phyloP scores from a whole-genome alignment of 1,284 basidiomycete genomes.

The Microbotryomycetes sp. region DNA sequence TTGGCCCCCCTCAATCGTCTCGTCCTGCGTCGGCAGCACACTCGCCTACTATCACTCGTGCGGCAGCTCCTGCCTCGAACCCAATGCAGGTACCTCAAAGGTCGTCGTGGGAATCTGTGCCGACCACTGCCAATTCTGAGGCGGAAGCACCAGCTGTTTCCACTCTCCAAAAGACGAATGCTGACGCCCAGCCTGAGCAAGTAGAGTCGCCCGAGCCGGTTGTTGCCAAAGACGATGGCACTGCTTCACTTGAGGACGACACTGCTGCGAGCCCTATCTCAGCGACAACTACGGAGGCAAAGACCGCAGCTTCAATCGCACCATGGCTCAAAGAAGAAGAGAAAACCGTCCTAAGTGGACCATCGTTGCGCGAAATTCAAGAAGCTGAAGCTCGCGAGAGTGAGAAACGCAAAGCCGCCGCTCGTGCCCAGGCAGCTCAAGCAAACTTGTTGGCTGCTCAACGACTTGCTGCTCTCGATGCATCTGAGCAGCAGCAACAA shows the following conservation, averaged over 20 bases:
- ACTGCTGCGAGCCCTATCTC: background rate
- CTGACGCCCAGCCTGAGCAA: no score
- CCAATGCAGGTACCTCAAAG: no score
- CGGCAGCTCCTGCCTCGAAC: no score
- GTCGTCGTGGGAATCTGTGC: no score
- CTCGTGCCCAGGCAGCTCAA: conserved; percentile 52
- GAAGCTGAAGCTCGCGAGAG: conserved; percentile 79
- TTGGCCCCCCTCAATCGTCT: background rate
- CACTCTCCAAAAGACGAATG: no score
- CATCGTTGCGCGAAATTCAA: conserved; percentile 86
- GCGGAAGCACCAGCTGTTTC: background rate
- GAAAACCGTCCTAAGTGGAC: conserved; percentile 26
- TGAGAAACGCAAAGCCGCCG: conserved; percentile 61
- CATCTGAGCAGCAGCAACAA: conserved; percentile 38
- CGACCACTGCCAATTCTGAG: no score
- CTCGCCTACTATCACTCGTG: no score
- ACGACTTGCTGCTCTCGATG: conserved; percentile 41
- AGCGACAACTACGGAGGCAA: background rate
- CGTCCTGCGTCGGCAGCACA: background rate
- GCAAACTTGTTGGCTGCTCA: conserved; percentile 45
- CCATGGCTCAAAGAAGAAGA: conserved; percentile 38
- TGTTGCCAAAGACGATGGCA: background rate
- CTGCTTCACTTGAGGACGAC: background rate
- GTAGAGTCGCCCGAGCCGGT: no score
- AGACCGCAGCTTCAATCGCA: conserved; percentile 16